Percentiles rank a stretch among this genome's conserved stretches.
Evolutionary conservation across 2,329 filamentous ascomycete species (phyloP).

Genomic region (Botryotinia globosa): DNA sequence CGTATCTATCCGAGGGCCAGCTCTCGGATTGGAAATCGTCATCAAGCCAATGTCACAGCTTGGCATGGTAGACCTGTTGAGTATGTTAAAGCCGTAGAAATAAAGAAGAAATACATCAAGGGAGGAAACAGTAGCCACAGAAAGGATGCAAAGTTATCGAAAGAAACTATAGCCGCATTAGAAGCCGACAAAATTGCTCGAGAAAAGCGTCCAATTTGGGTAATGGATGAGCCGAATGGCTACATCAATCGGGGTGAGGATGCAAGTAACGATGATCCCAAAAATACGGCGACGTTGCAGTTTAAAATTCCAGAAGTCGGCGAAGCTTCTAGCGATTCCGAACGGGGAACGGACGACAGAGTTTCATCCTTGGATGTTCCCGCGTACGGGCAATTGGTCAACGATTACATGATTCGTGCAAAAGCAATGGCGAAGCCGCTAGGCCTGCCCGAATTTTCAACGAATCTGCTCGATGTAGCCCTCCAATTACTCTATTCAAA

Average conservation of each 20-base stretch:
- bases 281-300: conserved; percentile 69
- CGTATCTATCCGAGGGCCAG: conserved; percentile 95
- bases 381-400: conserved; percentile 53
- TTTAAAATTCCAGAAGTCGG: conserved; percentile 70
- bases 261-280: conserved; percentile 63
- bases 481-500: conserved; percentile 69
- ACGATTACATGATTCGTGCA: conserved; percentile 66
- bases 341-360: conserved; percentile 38
- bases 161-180: conserved; percentile 73
- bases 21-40: conserved; percentile 83
- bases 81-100: conserved; percentile 82
- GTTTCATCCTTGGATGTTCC: conserved; percentile 34
- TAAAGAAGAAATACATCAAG: conserved; percentile 72
- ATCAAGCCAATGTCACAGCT: conserved; percentile 80
- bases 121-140: conserved; percentile 53
- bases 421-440: conserved; percentile 58
- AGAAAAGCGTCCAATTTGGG: conserved; percentile 85
- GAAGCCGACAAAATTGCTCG: conserved; percentile 79
- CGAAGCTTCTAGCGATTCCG: conserved; percentile 44
- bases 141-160: conserved; percentile 73
- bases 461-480: conserved; percentile 85
- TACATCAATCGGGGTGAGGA: conserved; percentile 86
- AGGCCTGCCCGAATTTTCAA: conserved; percentile 71
- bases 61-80: conserved; percentile 89
- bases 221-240: conserved; percentile 85